Percentiles rank a stretch among this genome's conserved stretches.
Evolutionary conservation across 2,329 filamentous ascomycete genomes (phyloP).

Genomic region (Ceratocystis lukuohia): DNA sequence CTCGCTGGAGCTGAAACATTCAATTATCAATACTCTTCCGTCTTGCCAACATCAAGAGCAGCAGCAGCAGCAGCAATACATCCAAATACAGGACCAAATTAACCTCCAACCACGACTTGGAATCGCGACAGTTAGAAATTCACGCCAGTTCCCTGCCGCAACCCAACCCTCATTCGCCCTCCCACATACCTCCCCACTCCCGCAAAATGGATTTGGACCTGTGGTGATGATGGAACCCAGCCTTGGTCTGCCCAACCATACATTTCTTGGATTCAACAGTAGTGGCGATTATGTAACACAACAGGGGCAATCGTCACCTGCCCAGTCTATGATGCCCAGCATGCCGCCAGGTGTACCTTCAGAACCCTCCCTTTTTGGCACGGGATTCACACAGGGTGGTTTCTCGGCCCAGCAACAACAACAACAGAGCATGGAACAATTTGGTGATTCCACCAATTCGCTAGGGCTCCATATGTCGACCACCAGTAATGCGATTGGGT

Average conservation of each 20-base stretch:
- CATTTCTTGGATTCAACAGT: not conserved
- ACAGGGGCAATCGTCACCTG: slow-evolving; percentile 10
- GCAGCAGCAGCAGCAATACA: not conserved
- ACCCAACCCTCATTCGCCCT: not conserved
- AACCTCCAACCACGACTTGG: not conserved
- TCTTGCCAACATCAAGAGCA: not conserved
- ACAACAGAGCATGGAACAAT: not conserved
- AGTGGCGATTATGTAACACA: slow-evolving; percentile 1
- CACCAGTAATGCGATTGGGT: not conserved
- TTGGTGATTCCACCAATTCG: not conserved
- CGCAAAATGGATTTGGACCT: not conserved
- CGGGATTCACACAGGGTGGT: not conserved
- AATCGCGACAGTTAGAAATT: not conserved
- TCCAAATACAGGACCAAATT: not conserved
- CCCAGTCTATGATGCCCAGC: not conserved
- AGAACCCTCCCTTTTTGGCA: not conserved
- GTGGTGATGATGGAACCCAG: not conserved
- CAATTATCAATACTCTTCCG: not conserved
- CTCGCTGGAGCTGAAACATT: slow-evolving; percentile 5
- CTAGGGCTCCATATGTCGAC: not conserved
- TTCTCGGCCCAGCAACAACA: not conserved
- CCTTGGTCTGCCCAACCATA: not conserved
- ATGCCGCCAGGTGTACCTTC: not conserved
- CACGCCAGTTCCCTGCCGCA: slow-evolving; percentile 9
- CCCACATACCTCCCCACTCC: not conserved